Percentiles rank a stretch among this genome's conserved stretches.
Evolutionary conservation across 805 yeast species (phyloP).

Genomic region (Metschnikowia amazonensis): DNA sequence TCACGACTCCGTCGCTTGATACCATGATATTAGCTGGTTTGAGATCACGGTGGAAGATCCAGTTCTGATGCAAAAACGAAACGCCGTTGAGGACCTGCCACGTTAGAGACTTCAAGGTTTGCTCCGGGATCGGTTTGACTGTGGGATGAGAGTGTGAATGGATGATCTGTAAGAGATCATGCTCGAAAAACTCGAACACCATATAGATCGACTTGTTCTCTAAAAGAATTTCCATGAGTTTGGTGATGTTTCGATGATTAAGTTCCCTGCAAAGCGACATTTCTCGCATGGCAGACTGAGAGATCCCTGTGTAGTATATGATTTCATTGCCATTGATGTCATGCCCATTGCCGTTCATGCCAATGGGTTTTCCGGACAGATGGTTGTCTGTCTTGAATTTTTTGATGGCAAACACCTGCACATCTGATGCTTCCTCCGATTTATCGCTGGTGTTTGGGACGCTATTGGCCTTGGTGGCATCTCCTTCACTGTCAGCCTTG

Average conservation of each 20-base stretch:
- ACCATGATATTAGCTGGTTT: slow-evolving; percentile 99
- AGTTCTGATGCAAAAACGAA: slow-evolving; percentile 86
- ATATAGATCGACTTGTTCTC: slow-evolving; percentile 89
- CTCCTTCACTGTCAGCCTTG: slow-evolving; percentile 10
- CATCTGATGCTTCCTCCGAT: slow-evolving; percentile 7
- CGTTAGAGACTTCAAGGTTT: slow-evolving; percentile 75
- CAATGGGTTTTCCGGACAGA: slow-evolving; percentile 26
- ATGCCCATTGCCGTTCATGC: slow-evolving; percentile 26
- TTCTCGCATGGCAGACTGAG: slow-evolving; percentile 94
- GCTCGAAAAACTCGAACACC: slow-evolving; percentile 96
- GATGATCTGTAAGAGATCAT: slow-evolving; percentile 88
- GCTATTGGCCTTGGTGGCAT: slow-evolving; percentile 3
- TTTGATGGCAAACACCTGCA: slow-evolving; percentile 73
- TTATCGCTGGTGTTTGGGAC: not conserved
- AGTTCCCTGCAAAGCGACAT: slow-evolving; percentile 92
- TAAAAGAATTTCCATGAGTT: slow-evolving; percentile 74
- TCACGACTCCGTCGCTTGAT: slow-evolving; percentile 80
- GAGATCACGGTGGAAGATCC: slow-evolving; percentile 93
- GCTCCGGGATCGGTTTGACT: slow-evolving; percentile 68
- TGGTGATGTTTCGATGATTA: slow-evolving; percentile 72
- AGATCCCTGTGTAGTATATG: slow-evolving; percentile 86
- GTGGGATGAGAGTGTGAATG: slow-evolving; percentile 94
- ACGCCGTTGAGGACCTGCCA: slow-evolving; percentile 95
- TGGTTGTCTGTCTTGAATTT: slow-evolving; percentile 84
- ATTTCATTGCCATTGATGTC: slow-evolving; percentile 75